phyloP scores from a whole-genome alignment of 1,284 basidiomycete genomes.

The Malassezia vespertilionis region DNA sequence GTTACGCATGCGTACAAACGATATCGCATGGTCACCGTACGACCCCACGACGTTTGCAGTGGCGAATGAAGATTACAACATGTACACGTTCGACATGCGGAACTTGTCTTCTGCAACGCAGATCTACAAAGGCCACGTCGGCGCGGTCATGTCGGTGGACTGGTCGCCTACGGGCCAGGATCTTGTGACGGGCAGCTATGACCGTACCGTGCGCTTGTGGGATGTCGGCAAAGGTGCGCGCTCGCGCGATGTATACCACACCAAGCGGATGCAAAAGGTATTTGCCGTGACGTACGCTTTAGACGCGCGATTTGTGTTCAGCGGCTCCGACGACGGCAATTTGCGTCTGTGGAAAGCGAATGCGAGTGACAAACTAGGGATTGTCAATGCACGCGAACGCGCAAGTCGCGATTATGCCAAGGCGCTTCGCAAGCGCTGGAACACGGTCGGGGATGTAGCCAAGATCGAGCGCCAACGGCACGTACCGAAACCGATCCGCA shows the following conservation, averaged over 20 bases:
- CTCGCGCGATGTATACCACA: conserved; percentile 84
- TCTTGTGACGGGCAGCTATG: conserved; percentile 92
- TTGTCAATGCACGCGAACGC: conserved; percentile 80
- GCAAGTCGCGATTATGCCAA: conserved; percentile 86
- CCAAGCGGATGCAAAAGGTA: conserved; percentile 95
- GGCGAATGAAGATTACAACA: conserved; percentile 93
- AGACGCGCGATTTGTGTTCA: conserved; percentile 82
- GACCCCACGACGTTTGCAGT: conserved; percentile 82
- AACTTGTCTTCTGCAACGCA: conserved; percentile 71
- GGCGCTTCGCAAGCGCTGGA: conserved; percentile 78
- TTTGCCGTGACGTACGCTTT: conserved; percentile 57
- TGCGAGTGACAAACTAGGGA: conserved; percentile 81
- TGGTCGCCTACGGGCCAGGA: conserved; percentile 75
- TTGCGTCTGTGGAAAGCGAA: conserved; percentile 92
- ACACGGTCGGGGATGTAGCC: conserved; percentile 59
- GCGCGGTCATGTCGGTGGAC: conserved; percentile 59
- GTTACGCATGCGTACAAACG: conserved; percentile 61
- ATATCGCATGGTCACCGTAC: conserved; percentile 86
- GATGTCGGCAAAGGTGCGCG: conserved; percentile 67
- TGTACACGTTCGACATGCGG: conserved; percentile 95
- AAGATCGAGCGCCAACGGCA: conserved; percentile 72
- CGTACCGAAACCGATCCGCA: conserved; percentile 78
- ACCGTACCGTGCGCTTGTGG: conserved; percentile 88
- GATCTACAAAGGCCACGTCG: conserved; percentile 94
- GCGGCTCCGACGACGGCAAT: conserved; percentile 93